Evolutionary conservation across 768 basidiomycete genomes (phyloP).

Genomic region (Neoboletus brunneissimus): DNA sequence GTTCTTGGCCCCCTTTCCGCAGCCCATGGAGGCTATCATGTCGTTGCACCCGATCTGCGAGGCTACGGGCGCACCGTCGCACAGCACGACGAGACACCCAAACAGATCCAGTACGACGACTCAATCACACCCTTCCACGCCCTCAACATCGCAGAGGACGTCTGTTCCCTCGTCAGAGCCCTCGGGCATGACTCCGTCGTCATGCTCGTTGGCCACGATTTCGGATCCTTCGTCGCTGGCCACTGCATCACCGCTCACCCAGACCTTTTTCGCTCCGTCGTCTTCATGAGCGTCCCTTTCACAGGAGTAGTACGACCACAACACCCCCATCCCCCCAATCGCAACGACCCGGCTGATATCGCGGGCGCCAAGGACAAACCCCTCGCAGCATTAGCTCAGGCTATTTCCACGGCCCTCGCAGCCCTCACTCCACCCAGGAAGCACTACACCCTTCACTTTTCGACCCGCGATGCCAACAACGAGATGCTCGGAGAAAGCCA

Average conservation of each 20-base stretch:
- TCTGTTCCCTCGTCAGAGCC: slow-evolving; percentile 48
- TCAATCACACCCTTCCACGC: slow-evolving; percentile 49
- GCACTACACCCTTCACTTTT: slow-evolving; percentile 55
- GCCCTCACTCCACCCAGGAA: slow-evolving; percentile 50
- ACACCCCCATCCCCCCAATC: slow-evolving; percentile 4
- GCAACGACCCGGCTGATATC: slow-evolving; percentile 4
- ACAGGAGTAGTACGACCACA: slow-evolving; percentile 40
- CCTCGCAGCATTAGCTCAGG: slow-evolving; percentile 4
- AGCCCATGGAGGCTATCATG: slow-evolving; percentile 46
- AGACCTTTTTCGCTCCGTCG: slow-evolving; percentile 52
- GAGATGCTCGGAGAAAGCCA: slow-evolving; percentile 36
- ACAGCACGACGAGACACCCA: slow-evolving; percentile 9
- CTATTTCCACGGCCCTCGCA: slow-evolving; percentile 30
- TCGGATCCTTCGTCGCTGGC: slow-evolving; percentile 53
- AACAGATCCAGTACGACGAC: slow-evolving; percentile 41
- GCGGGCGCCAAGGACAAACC: slow-evolving; percentile 6
- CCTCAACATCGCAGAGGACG: slow-evolving; percentile 50
- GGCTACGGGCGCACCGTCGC: slow-evolving; percentile 48
- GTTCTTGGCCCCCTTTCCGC: slow-evolving; percentile 48
- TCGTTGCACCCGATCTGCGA: slow-evolving; percentile 61
- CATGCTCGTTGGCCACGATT: slow-evolving; percentile 61
- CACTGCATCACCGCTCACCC: slow-evolving; percentile 53
- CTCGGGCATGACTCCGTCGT: slow-evolving; percentile 47
- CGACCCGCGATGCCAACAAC: slow-evolving; percentile 42
- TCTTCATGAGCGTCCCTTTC: slow-evolving; percentile 62